Percentiles rank a stretch among this genome's conserved stretches.
phyloP scores from a whole-genome alignment of 208 protist genomes.

The Histomonas meleagridis region DNA sequence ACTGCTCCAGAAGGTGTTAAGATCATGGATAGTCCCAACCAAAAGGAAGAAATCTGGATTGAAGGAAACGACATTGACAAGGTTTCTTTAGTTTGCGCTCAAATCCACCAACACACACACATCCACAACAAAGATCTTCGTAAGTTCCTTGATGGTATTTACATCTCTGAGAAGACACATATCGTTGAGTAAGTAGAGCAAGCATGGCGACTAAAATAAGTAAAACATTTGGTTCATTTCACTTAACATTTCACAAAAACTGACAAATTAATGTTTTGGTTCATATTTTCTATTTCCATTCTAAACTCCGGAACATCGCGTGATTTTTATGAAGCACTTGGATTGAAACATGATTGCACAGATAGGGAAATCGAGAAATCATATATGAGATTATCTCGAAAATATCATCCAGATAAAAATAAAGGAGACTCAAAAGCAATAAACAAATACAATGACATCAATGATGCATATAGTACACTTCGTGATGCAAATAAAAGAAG shows the following conservation, averaged over 20 bases:
- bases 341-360: neutral
- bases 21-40: neutral
- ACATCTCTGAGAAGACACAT: neutral
- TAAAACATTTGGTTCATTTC: no score
- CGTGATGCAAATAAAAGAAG: neutral
- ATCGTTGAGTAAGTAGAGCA: neutral
- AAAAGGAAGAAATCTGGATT: neutral
- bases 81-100: no score
- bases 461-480: neutral
- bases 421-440: neutral
- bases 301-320: neutral
- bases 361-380: neutral
- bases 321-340: neutral
- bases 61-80: no score
- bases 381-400: neutral
- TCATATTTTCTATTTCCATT: neutral
- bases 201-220: no score
- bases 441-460: neutral
- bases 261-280: neutral
- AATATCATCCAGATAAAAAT: constrained; percentile 34
- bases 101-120: neutral
- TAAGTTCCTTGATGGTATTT: constrained; percentile 18
- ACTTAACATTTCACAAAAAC: no score
- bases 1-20: neutral
- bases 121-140: neutral